Base-by-base conservation (phyloP, 1,139 yeast species). In the Citeromyces siamensis region DNA sequence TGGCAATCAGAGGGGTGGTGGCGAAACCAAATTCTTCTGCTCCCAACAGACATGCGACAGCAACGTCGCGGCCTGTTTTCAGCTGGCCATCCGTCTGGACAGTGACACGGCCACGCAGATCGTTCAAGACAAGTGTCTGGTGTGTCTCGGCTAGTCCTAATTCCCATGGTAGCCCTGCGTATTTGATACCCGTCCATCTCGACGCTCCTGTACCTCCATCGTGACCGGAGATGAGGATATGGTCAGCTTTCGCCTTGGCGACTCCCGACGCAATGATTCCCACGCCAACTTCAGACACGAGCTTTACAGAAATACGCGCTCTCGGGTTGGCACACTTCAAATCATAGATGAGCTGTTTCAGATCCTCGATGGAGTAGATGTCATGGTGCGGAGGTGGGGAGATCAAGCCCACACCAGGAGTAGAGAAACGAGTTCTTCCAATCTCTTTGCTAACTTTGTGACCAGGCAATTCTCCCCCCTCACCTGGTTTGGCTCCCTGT, bases 181-280 rank as follows among this genome's bases (percentile, higher is more conserved):
- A 79, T 59, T 88, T 88, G 58, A 90, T 85, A 53, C 95, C 90
- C 21, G 97, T 88, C 84, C 94, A 84, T 59, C 94, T 77, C 40
- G 96, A 90, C 40, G 97, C 97, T 78, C 98, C 98, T 44, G 98
- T 90, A 68, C 98, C 98, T 74, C 98, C 98, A 60, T 88, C 97
- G 56, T 93, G 96, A 52, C 97, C 97, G 43, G 95, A 83, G 48
- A 90, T 84, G 55, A 88, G 70, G 51, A 90, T 82, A 58, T 88
- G 95, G 56, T 90, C 97, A 12, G 97, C 95, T 55, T 94, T 94
- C 20, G 98, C 97, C 64, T 90, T 90, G 44, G 97, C 97, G 28
- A 90, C 98, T 71, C 98, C 98, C 31, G 96, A 86, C 19, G 97
- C 97, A 56, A 90, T 93, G 52, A 90, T 86, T 68, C 98, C 98